Conservation (phyloP, 2,329 filamentous ascomycete species). For the Aspergillus hiratsukae region DNA sequence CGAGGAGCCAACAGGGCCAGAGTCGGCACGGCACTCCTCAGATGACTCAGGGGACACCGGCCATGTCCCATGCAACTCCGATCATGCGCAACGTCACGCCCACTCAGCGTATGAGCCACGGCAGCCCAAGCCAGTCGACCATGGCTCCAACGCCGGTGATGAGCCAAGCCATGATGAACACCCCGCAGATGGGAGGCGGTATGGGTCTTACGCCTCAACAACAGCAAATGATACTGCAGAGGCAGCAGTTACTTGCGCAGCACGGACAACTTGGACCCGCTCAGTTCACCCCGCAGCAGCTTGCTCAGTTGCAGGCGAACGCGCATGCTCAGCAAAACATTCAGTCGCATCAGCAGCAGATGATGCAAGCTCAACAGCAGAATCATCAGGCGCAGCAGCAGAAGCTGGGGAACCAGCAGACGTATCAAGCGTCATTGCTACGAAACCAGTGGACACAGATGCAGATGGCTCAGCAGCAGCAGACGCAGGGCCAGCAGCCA, state of each 20-base stretch:
- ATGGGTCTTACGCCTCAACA: conserved; percentile 39
- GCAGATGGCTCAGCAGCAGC: conserved; percentile 35
- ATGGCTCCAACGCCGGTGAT: conserved; percentile 44
- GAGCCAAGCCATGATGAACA: conserved; percentile 39
- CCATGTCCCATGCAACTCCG: conserved; percentile 45
- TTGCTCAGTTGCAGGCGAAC: conserved; percentile 41
- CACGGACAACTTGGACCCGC: conserved; percentile 30
- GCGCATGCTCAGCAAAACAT: conserved; percentile 45
- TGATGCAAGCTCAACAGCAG: conserved; percentile 34
- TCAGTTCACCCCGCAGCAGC: conserved; percentile 38
- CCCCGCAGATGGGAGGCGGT: conserved; percentile 35
- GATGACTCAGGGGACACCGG: conserved; percentile 44
- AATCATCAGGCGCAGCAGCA: conserved; percentile 27
- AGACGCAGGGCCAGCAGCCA: conserved; percentile 17
- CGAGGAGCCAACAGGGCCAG: conserved; percentile 43
- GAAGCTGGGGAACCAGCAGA: conserved; percentile 28
- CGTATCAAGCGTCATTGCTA: conserved; percentile 36
- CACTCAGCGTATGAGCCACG: conserved; percentile 43
- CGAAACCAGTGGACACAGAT: conserved; percentile 36
- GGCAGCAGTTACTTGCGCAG: conserved; percentile 38
- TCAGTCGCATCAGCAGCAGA: conserved; percentile 39
- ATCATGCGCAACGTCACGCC: conserved; percentile 46
- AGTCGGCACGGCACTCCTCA: conserved; percentile 47
- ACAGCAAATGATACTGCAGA: conserved; percentile 35
- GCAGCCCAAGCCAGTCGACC: conserved; percentile 40